These are phyloP conservation scores for Talaromyces albobiverticillius DNA, from an alignment of 2,329 filamentous ascomycete genomes.

Conservation along the genomic window DNA sequence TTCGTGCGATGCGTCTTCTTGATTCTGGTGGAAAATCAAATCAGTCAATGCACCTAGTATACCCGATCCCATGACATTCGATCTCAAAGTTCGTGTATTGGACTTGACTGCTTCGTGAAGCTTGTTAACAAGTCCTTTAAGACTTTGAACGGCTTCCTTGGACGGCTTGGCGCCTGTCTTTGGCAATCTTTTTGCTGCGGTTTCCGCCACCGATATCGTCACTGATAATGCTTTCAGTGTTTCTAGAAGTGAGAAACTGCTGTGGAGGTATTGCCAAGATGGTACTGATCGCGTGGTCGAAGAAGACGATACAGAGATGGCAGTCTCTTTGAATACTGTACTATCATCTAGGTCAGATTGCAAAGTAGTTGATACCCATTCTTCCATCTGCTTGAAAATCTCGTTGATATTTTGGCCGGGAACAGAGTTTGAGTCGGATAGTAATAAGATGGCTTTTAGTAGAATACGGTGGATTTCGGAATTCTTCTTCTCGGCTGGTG, in stretches of 20 bases:
- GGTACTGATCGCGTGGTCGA: constrained; percentile 28
- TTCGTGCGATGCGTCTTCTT: constrained; percentile 11
- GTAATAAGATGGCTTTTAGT: constrained; percentile 30
- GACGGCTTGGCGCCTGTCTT: constrained; percentile 29
- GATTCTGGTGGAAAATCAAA: constrained; percentile 24
- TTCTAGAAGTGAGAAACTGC: constrained; percentile 37
- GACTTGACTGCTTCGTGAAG: constrained; percentile 33
- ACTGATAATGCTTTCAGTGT: constrained; percentile 38
- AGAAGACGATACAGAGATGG: constrained; percentile 23
- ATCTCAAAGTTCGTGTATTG: constrained; percentile 36
- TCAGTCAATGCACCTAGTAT: constrained; percentile 42
- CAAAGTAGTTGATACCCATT: constrained; percentile 29
- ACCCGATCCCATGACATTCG: constrained; percentile 36
- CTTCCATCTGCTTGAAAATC: constrained; percentile 27
- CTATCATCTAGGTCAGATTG: constrained; percentile 23
- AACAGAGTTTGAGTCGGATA: constrained; percentile 32
- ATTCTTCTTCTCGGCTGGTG: constrained; percentile 31
- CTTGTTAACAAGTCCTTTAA: constrained; percentile 25
- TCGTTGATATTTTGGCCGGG: constrained; percentile 27
- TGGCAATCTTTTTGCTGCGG: constrained; percentile 28
- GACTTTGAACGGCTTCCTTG: constrained; percentile 31
- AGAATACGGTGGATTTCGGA: constrained; percentile 32
- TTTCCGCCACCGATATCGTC: constrained; percentile 24
- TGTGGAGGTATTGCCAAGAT: constrained; percentile 43
- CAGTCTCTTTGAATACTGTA: constrained; percentile 22